Evolutionary conservation across 495 filamentous ascomycete species (phyloP).

Genomic region (Penicillium egyptiacum): DNA sequence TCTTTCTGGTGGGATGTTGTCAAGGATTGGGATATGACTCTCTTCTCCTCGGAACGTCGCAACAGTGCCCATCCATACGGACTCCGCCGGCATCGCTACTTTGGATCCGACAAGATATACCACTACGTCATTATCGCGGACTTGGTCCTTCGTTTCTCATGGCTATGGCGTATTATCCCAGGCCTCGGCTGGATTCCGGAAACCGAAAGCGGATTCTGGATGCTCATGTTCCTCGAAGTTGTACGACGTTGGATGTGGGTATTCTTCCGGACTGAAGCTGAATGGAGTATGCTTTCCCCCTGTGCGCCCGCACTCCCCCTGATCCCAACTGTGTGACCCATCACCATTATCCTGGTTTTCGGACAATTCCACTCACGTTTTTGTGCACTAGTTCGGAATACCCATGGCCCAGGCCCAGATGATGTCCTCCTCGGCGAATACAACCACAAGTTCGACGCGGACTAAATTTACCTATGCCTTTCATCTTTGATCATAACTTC

Average conservation of each 20-base stretch:
- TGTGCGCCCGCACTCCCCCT: slow-evolving; percentile 1
- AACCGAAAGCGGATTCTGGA: slow-evolving; percentile 79
- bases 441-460: slow-evolving; percentile 52
- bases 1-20: slow-evolving; percentile 98
- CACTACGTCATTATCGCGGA: slow-evolving; percentile 80
- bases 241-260: slow-evolving; percentile 93
- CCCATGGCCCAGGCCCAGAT: slow-evolving; percentile 52
- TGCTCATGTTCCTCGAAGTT: slow-evolving; percentile 85
- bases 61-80: slow-evolving; percentile 70
- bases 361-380: background rate
- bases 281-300: slow-evolving; percentile 64
- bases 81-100: slow-evolving; percentile 68
- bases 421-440: slow-evolving; percentile 56
- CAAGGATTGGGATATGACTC: slow-evolving; percentile 91
- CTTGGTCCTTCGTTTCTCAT: slow-evolving; percentile 79
- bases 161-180: slow-evolving; percentile 80
- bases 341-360: slow-evolving; percentile 3
- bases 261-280: slow-evolving; percentile 90
- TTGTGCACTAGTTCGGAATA: slow-evolving; percentile 50
- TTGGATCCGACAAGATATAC: slow-evolving; percentile 69
- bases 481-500: slow-evolving; percentile 8
- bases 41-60: slow-evolving; percentile 59
- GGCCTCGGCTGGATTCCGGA: slow-evolving; percentile 80
- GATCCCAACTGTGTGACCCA: slow-evolving; percentile 3
- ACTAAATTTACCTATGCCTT: slow-evolving; percentile 34